Percentiles rank a stretch among this genome's conserved stretches.
phyloP scores from a whole-genome alignment of 2,329 filamentous ascomycete genomes.

The Diaporthe humulicola region DNA sequence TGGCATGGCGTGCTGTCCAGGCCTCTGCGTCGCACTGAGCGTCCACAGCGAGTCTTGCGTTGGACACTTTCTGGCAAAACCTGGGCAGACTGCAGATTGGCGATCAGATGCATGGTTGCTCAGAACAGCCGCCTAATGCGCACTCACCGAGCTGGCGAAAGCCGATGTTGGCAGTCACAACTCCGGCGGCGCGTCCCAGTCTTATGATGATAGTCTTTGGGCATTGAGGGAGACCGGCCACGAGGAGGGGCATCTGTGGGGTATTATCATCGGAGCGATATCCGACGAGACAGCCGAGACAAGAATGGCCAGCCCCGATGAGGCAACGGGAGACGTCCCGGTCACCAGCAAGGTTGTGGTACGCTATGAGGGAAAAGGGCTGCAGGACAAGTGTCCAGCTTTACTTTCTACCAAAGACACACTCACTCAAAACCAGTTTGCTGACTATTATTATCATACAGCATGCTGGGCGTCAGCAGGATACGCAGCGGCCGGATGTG shows the following conservation, averaged over 20 bases:
- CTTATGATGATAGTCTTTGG: no score
- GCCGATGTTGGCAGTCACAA: neutral
- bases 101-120: neutral
- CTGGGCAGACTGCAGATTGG: neutral
- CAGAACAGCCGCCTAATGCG: neutral
- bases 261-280: neutral
- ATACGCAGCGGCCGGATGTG: constrained; percentile 72
- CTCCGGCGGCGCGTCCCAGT: neutral
- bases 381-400: neutral
- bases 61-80: neutral
- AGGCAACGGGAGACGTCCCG: neutral
- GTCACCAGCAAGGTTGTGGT: neutral
- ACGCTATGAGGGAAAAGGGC: neutral
- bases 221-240: neutral
- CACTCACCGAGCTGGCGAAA: neutral
- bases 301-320: neutral
- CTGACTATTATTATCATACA: constrained; percentile 51
- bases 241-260: accelerated
- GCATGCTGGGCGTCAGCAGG: constrained; percentile 89
- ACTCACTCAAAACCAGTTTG: neutral
- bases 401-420: neutral
- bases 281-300: neutral
- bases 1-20: neutral
- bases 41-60: neutral
- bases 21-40: neutral